Evolutionary conservation across 1,284 basidiomycete species (phyloP).

Genomic region (Puccinia hordei): DNA sequence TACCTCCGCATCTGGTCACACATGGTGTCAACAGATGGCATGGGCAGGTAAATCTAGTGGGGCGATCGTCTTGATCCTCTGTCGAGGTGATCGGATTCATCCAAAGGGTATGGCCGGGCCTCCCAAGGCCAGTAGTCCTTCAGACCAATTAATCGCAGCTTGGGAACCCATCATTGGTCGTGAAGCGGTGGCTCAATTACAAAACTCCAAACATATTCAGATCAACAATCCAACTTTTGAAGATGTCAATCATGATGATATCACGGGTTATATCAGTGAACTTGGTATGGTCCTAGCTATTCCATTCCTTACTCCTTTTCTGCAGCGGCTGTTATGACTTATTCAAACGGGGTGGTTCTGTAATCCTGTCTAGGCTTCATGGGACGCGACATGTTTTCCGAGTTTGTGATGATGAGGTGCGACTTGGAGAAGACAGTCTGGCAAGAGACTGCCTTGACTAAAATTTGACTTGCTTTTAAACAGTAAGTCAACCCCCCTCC

Average conservation of each 20-base stretch:
- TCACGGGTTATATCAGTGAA: conserved; percentile 47
- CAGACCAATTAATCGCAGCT: conserved; percentile 27
- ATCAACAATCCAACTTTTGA: conserved; percentile 47
- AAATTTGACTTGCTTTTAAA: background rate
- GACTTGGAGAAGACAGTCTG: conserved; percentile 38
- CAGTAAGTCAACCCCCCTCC: too few species aligned
- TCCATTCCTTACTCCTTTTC: background rate
- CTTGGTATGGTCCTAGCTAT: conserved; percentile 7
- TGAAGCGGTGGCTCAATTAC: conserved; percentile 1
- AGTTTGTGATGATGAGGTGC: conserved; percentile 39
- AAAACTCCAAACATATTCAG: conserved; percentile 15
- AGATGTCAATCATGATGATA: conserved; percentile 19
- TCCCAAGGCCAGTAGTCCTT: conserved; percentile 21
- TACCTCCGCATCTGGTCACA: too few species aligned
- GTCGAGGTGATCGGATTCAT: conserved; percentile 44
- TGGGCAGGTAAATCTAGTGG: conserved; percentile 47
- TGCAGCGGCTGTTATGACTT: background rate
- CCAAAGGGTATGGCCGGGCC: conserved; percentile 21
- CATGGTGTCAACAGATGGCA: conserved; percentile 30
- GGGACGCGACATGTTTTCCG: conserved; percentile 22
- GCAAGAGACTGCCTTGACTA: conserved; percentile 3
- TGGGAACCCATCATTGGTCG: conserved; percentile 22
- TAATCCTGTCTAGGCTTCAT: conserved; percentile 23
- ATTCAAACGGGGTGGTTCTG: background rate
- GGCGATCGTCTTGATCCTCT: conserved; percentile 34